These are phyloP conservation scores for Wickerhamomyces rabaulensis DNA, from an alignment of 805 yeast species.

Conservation along the genomic window DNA sequence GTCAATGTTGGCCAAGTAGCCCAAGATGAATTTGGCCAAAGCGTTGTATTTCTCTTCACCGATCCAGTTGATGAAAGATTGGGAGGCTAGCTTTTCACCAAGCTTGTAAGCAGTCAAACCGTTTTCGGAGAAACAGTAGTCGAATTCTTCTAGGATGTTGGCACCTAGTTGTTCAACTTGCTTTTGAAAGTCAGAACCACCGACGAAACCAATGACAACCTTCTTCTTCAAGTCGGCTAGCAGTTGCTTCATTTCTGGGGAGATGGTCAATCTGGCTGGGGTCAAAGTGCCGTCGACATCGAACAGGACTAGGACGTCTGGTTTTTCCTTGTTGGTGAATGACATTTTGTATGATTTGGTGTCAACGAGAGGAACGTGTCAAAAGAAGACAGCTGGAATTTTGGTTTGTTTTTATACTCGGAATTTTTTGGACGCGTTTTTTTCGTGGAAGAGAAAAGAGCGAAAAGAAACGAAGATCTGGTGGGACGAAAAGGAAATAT, in stretches of 20 bases:
- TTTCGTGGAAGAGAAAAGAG: no score
- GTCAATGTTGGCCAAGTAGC: constrained; percentile 80
- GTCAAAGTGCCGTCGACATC: constrained; percentile 99
- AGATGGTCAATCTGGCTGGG: constrained; percentile 83
- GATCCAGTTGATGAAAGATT: constrained; percentile 90
- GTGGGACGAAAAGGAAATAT: no score
- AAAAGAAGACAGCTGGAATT: no score
- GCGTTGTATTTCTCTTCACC: constrained; percentile 93
- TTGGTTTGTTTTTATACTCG: no score
- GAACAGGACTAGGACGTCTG: constrained; percentile 84
- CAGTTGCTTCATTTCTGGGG: constrained; percentile 71
- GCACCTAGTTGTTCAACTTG: constrained; percentile 95
- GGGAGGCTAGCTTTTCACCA: constrained; percentile 85
- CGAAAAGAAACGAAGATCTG: no score
- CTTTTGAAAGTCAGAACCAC: constrained; percentile 92
- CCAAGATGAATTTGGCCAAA: constrained; percentile 78
- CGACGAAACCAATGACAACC: constrained; percentile 94
- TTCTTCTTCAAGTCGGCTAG: constrained; percentile 78
- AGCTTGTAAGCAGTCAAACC: constrained; percentile 96
- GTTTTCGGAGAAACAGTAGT: constrained; percentile 95
- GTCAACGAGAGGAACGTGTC: background rate
- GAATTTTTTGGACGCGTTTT: no score
- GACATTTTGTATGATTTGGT: constrained; percentile 32
- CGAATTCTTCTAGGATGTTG: constrained; percentile 73
- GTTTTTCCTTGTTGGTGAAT: constrained; percentile 71